Evolutionary conservation across 345 rosid species (phyloP), one percentile per base, ranked within the genome.

Genomic region (Toxicodendron radicans): DNA sequence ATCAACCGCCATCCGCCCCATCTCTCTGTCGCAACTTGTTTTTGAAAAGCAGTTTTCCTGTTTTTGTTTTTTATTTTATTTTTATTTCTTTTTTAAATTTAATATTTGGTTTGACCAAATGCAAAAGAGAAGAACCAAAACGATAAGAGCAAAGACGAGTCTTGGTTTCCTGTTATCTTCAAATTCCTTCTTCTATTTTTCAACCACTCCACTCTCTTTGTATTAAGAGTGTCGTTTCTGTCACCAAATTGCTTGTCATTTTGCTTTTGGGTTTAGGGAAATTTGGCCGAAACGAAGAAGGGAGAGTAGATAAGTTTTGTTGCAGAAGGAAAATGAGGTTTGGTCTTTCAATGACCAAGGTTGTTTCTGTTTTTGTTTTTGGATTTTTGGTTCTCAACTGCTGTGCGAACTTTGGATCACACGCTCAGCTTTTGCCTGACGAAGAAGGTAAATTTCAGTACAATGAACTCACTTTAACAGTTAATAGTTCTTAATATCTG

Each of bases 341-440:
- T 75, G 67, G 69, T 52, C 67, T 70, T 66, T 80, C 79, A 1
- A 13, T 41, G 8, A 21, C 63, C 16, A 83, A 59, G 76, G 52
- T 64, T 72, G 64, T 72, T 71, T 61, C 66, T 63, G 49, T 52
- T 43, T 35, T 85, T 74, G 68, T 81, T 75, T 62, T 86, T 4
- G 66, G 76, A 0, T 49, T 79, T 72, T 45, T 82, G 70, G 27
- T 80, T 56, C 65, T 83, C 75, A 74, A 72, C 32, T 83, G 78
- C 74, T 79, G 58, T 17, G 60, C 24, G 7, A 63, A 60, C 32
- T 70, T 81, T n/a, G 82, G 86, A 73, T 81, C 83, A 43, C 76
- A 68, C 59, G 91, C 90, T 83, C 90, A 80, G 71, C 80, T 73
- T 51, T 75, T 90, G 70, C 90, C 92, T 9, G 77, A 45, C 1